Conservation (phyloP, 1,284 basidiomycete species). For the Ceratobasidium sp. region DNA sequence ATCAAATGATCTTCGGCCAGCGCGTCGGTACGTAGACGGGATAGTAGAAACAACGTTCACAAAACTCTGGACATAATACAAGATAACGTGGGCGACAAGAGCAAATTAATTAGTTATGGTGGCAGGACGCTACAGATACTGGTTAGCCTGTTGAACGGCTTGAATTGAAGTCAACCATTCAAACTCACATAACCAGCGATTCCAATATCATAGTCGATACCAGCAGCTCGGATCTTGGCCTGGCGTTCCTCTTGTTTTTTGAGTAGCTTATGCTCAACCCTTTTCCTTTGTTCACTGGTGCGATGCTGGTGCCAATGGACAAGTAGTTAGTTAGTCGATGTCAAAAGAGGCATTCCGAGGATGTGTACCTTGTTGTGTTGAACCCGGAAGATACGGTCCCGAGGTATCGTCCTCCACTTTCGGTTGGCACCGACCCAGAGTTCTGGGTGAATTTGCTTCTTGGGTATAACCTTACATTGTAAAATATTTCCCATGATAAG, state of each 20-base stretch:
- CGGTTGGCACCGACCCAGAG: conserved; percentile 97
- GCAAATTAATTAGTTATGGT: no score
- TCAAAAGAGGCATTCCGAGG: conserved; percentile 20
- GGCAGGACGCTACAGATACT: no score
- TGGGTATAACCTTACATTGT: conserved; percentile 83
- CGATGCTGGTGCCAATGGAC: conserved; percentile 60
- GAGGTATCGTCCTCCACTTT: conserved; percentile 82
- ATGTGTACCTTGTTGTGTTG: conserved; percentile 77
- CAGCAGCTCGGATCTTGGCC: conserved; percentile 76
- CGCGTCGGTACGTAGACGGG: no score
- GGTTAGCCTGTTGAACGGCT: no score
- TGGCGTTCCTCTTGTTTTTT: conserved; percentile 80
- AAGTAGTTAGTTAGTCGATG: conserved; percentile 22
- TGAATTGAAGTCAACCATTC: no score
- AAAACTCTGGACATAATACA: no score
- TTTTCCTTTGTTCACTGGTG: conserved; percentile 71
- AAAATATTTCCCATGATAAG: conserved; percentile 92
- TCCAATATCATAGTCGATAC: conserved; percentile 89
- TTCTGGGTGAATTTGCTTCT: conserved; percentile 87
- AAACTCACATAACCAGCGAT: conserved; percentile 68
- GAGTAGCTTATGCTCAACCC: conserved; percentile 72
- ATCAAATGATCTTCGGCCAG: no score
- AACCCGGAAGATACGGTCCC: conserved; percentile 70
- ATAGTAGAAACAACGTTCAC: no score
- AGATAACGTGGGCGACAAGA: no score